Percentiles rank a stretch among this genome's conserved stretches.
phyloP scores from a whole-genome alignment of 805 yeast genomes.

The Tetrapisispora namnaoensis region DNA sequence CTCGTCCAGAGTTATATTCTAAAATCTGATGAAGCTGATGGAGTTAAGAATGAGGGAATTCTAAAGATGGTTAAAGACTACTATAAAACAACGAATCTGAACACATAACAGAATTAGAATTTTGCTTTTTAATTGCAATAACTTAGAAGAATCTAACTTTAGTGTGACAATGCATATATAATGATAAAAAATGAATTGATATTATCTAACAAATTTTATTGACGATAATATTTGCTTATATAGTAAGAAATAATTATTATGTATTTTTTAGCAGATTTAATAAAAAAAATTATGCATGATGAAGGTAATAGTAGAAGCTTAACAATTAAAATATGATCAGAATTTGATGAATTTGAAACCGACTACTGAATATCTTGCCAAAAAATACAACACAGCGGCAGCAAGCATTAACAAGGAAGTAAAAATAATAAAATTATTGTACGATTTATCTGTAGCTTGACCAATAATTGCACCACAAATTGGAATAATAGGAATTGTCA shows the following conservation, averaged over 20 bases:
- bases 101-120: neutral
- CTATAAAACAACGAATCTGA: slow-evolving; percentile 38
- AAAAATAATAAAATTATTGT: slow-evolving; percentile 37
- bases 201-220: too few species aligned
- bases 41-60: slow-evolving; percentile 38
- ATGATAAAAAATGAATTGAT: too few species aligned
- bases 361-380: slow-evolving; percentile 35
- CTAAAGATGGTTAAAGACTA: slow-evolving; percentile 73
- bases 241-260: too few species aligned
- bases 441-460: slow-evolving; percentile 25
- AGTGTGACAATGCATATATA: too few species aligned
- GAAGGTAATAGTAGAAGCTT: neutral
- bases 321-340: slow-evolving; percentile 5
- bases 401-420: slow-evolving; percentile 33
- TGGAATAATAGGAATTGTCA: slow-evolving; percentile 40
- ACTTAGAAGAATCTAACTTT: too few species aligned
- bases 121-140: too few species aligned
- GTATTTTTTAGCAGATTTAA: neutral
- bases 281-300: neutral
- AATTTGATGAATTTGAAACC: slow-evolving; percentile 34
- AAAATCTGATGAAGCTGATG: neutral
- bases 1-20: neutral
- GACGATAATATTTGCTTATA: too few species aligned
- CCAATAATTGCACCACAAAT: slow-evolving; percentile 41
- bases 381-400: slow-evolving; percentile 32